These are phyloP conservation scores for Magnolia sinica DNA, from an alignment of 164 flowering plant species.

Conservation along the genomic window DNA sequence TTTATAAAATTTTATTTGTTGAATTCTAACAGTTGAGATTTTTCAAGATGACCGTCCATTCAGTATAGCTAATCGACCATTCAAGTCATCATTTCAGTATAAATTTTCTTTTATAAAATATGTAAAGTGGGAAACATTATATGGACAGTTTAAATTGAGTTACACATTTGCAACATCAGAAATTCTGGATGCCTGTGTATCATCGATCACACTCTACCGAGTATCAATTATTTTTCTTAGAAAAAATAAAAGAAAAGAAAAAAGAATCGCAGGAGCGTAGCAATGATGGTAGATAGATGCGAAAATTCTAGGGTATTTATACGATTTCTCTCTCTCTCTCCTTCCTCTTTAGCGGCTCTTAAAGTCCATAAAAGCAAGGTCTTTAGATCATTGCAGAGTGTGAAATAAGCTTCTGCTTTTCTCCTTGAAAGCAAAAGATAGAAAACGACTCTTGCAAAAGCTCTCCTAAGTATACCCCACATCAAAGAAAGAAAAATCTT, in stretches of 20 bases:
- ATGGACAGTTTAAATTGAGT: too few relatives aligned
- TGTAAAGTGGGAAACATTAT: too few relatives aligned
- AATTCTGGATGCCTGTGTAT: too few relatives aligned
- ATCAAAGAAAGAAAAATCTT: not conserved
- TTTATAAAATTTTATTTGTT: too few relatives aligned
- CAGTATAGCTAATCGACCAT: too few relatives aligned
- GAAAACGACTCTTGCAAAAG: slow-evolving; percentile 5
- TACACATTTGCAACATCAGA: too few relatives aligned
- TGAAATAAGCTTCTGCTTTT: slow-evolving; percentile 12
- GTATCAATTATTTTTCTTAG: too few relatives aligned
- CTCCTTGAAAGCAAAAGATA: not conserved
- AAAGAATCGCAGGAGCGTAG: slow-evolving; percentile 1
- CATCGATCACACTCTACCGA: not conserved
- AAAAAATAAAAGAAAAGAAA: not conserved
- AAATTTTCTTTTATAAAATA: too few relatives aligned
- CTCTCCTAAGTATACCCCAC: not conserved
- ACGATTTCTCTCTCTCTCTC: not conserved
- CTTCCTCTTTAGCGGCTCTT: not conserved
- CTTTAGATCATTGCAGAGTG: slow-evolving; percentile 11
- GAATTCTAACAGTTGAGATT: too few relatives aligned
- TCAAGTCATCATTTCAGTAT: too few relatives aligned
- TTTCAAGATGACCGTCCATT: too few relatives aligned
- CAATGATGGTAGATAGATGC: slow-evolving; percentile 11
- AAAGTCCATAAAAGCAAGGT: slow-evolving; percentile 10
- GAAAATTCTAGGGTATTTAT: slow-evolving; percentile 10